Conservation (phyloP, 2,329 filamentous ascomycete species). For the Neonectria punicea region DNA sequence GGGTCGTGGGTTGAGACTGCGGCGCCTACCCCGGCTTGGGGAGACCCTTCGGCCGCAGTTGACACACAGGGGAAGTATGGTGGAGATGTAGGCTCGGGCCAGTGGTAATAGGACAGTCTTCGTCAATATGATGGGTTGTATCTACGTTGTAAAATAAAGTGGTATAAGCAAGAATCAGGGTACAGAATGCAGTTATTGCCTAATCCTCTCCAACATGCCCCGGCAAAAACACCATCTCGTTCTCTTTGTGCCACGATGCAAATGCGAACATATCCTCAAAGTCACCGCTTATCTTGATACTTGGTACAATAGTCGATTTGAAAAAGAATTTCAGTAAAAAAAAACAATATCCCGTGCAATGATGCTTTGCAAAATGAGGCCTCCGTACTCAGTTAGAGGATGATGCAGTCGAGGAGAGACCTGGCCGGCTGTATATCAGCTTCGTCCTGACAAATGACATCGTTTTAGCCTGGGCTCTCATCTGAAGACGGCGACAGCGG, state of each 20-base stretch:
- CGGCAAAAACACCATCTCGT: slow-evolving; percentile 16
- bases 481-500: slow-evolving; percentile 20
- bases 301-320: slow-evolving; percentile 21
- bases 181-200: slow-evolving; percentile 10
- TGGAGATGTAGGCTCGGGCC: background rate
- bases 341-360: slow-evolving; percentile 27
- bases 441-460: slow-evolving; percentile 39
- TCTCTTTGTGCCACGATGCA: slow-evolving; percentile 13
- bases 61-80: slow-evolving; percentile 42
- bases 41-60: slow-evolving; percentile 45
- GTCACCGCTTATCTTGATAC: background rate
- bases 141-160: slow-evolving; percentile 29
- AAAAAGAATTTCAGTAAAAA: slow-evolving; percentile 11
- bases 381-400: slow-evolving; percentile 42
- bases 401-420: slow-evolving; percentile 46
- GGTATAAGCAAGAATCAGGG: slow-evolving; percentile 35
- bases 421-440: slow-evolving; percentile 42
- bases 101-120: slow-evolving; percentile 26
- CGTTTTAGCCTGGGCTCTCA: slow-evolving; percentile 36
- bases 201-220: slow-evolving; percentile 21
- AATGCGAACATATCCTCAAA: slow-evolving; percentile 1
- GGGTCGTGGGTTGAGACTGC: slow-evolving; percentile 43
- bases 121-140: slow-evolving; percentile 19
- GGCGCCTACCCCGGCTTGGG: slow-evolving; percentile 37
- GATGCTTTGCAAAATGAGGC: slow-evolving; percentile 30